Base-by-base conservation (phyloP, 1,284 basidiomycete genomes). In the Puccinia hordei region DNA sequence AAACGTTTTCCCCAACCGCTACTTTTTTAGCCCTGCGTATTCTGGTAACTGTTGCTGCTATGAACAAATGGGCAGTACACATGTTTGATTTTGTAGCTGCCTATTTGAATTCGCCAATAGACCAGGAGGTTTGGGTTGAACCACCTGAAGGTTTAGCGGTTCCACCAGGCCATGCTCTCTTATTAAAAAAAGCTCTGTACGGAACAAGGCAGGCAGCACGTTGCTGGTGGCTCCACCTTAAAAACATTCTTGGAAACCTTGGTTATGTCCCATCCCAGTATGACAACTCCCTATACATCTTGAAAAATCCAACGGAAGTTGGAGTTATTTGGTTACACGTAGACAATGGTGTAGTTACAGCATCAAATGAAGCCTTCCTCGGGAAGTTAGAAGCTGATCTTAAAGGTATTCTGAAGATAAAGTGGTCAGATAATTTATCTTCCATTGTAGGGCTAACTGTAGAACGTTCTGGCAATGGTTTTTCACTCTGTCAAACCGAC, bases 291-390 rank as follows among this genome's bases (percentile, higher is more conserved):
- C n/a, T 59, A 1, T 57, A 73, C 41, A 38, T 73, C 17, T 33
- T 73, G 13, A 8, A 24, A 10, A 9, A 35, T 27, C 2, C 22
- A 10, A n/a, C 19, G 12, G 30, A 13, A 2, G 30, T 10, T 55
- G 49, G 27, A 19, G 35, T 73, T 9, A 8, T 59, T 22, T 73
- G 72, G 72, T 22, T 74, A 33, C 73, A 74, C 22, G 24, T 75
- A 0, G 57, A 75, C 35, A 38, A 74, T 49, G 57, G 74, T 5
- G 27, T 65, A 6, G 41, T 76, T 1, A 66, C 61, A 2, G 46
- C 38, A 10, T 63, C 57, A 22, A 66, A 33, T 66, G 41, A 27
- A 19, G n/a, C 17, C 3, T 9, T 76, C 2, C 49, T 76, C 15
- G 66, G 51, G 19, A 12, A 49, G 9, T 27, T 76, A 15, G 59